Conservation (phyloP, 768 basidiomycete genomes). For the Kwoniella dendrophila region DNA sequence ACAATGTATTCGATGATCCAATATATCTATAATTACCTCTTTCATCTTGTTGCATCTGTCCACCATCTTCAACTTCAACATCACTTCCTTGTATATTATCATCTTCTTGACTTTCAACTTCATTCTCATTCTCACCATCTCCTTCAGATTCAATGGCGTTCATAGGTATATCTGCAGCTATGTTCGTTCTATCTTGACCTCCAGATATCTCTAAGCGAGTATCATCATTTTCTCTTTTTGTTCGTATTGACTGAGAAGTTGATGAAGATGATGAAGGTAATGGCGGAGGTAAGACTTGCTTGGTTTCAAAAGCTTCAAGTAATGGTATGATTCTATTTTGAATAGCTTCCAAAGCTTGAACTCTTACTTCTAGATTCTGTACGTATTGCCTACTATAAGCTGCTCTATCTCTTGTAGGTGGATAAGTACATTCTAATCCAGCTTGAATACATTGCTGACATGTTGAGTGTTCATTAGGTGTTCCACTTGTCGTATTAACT, state of each 20-base stretch:
- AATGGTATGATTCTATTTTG: slow-evolving; percentile 38
- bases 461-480: slow-evolving; percentile 24
- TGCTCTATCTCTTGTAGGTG: slow-evolving; percentile 48
- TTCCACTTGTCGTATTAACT: too few species aligned
- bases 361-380: slow-evolving; percentile 46
- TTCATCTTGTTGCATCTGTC: slow-evolving; percentile 49
- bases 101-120: slow-evolving; percentile 14
- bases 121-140: slow-evolving; percentile 12
- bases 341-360: slow-evolving; percentile 46
- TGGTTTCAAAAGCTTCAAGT: slow-evolving; percentile 38
- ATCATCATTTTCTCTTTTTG: slow-evolving; percentile 9
- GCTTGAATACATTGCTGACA: slow-evolving; percentile 45
- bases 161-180: background rate
- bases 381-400: slow-evolving; percentile 51
- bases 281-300: background rate
- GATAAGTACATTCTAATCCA: slow-evolving; percentile 42
- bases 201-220: background rate
- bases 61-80: slow-evolving; percentile 32
- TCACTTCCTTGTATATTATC: background rate
- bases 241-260: background rate
- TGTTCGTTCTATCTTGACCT: background rate
- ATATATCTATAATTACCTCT: slow-evolving; percentile 51
- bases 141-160: slow-evolving; percentile 1
- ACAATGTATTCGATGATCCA: slow-evolving; percentile 47
- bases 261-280: background rate